Conservation (phyloP, 2,329 filamentous ascomycete genomes). For the Cercospora sp. region DNA sequence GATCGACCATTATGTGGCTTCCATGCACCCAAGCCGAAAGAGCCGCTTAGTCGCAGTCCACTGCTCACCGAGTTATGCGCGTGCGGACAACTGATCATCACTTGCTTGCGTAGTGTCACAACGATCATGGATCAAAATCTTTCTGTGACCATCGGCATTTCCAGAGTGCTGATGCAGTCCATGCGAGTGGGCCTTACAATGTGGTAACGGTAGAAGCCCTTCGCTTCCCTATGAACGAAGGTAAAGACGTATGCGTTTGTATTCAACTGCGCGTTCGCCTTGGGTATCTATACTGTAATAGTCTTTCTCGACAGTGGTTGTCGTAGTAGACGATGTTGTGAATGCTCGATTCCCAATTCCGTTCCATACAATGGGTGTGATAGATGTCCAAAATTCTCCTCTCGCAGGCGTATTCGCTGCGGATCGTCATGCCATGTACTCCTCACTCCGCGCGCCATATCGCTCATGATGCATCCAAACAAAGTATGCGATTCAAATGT, state of each 20-base stretch:
- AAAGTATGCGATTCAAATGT: neutral
- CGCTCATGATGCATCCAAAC: neutral
- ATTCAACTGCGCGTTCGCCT: neutral
- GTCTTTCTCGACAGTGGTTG: neutral
- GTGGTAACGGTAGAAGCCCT: too few species aligned
- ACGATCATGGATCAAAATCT: neutral
- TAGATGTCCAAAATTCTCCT: neutral
- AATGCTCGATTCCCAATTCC: neutral
- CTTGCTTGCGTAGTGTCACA: neutral
- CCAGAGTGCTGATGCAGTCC: too few species aligned
- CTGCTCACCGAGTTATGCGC: neutral
- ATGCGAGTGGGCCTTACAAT: too few species aligned
- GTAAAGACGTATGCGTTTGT: neutral
- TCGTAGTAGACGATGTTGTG: neutral
- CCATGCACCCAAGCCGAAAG: neutral
- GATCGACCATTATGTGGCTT: neutral
- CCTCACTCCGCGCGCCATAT: neutral
- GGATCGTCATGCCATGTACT: neutral
- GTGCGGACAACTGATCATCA: neutral
- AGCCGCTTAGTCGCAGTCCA: neutral
- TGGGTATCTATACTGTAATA: neutral
- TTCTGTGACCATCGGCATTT: neutral
- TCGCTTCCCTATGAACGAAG: too few species aligned
- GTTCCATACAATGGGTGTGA: neutral
- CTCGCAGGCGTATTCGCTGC: neutral